Percentiles rank a stretch among this genome's conserved stretches.
Evolutionary conservation across 768 basidiomycete species (phyloP).

Genomic region (Suillus placidus): DNA sequence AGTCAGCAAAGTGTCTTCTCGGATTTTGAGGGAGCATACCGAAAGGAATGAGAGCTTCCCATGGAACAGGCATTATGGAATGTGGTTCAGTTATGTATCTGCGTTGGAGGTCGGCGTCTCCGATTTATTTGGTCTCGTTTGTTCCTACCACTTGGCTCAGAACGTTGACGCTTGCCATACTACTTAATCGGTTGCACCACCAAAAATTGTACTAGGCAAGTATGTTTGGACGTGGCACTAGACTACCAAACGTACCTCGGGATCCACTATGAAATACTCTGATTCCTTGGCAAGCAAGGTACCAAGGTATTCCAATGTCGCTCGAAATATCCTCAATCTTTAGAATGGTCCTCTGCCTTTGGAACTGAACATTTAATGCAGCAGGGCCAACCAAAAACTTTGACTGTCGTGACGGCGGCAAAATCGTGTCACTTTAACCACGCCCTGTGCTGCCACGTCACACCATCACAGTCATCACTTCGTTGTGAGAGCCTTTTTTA

Average conservation of each 20-base stretch:
- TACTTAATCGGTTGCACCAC: neutral
- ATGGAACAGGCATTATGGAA: constrained; percentile 86
- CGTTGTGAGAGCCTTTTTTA: neutral
- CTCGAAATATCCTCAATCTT: constrained; percentile 15
- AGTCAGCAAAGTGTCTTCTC: neutral
- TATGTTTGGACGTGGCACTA: neutral
- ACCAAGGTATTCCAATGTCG: neutral
- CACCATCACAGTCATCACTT: neutral
- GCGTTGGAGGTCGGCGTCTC: constrained; percentile 1
- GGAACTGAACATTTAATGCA: neutral
- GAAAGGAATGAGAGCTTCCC: constrained; percentile 96
- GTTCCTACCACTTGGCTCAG: neutral
- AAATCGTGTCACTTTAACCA: no score
- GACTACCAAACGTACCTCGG: neutral
- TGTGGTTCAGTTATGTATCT: neutral
- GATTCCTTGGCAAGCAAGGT: neutral
- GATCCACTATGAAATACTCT: neutral
- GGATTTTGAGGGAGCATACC: constrained; percentile 46
- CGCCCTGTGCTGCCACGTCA: neutral
- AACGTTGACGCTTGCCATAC: neutral
- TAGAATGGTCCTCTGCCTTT: constrained; percentile 13
- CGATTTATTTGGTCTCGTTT: constrained; percentile 28
- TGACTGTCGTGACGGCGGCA: neutral
- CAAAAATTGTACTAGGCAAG: neutral
- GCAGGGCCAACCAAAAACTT: neutral